Base-by-base conservation (phyloP, 768 basidiomycete genomes). In the Lactarius psammicola region DNA sequence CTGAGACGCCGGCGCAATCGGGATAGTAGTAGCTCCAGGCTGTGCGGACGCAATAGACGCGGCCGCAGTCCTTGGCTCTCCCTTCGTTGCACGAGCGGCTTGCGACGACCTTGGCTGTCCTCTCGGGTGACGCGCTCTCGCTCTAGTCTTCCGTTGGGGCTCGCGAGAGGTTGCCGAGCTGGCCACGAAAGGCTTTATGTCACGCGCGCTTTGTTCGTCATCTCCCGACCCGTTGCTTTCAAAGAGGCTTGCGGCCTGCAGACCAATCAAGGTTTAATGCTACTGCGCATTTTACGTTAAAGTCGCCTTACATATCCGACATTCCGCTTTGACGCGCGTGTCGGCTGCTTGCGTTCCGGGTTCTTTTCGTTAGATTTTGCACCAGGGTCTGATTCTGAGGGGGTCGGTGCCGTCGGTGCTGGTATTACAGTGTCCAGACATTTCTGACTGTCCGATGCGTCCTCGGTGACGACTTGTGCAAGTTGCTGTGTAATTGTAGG, bases 271-370 rank as follows among this genome's bases (percentile, higher is more conserved):
- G 23, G 11, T n/a, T 60, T 26, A 68, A 49, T 20, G 28, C 26
- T 53, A 15, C 10, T 53, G 20, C 34, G 46, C 36, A 31, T 33
- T 26, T 28, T 54, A 33, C 9, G 51, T 49, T 17, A 23, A 55
- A 20, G 33, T 38, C 18, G 15, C 23, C 67, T 44, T 56, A 70
- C 69, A 58, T 69, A 70, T 59, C 40, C 60, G 23, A 70, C 40
- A 26, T 69, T 63, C 31, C 68, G 64, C 34, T 70, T 70, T 31
- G 69, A 70, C 33, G 69, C 69, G 11, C 69, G 68, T 15, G 64
- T 57, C 15, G 69, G 69, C 46, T 70, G 69, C 38, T 61, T 70
- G 17, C 69, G 68, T 53, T 60, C 68, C 13, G 68, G 54, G 42
- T 26, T 57, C 62, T 56, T 38, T 62, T 66, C 66, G 10, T 28